These are phyloP conservation scores for Camellia japonica DNA, from an alignment of 148 eudicot species.

Conservation along the genomic window DNA sequence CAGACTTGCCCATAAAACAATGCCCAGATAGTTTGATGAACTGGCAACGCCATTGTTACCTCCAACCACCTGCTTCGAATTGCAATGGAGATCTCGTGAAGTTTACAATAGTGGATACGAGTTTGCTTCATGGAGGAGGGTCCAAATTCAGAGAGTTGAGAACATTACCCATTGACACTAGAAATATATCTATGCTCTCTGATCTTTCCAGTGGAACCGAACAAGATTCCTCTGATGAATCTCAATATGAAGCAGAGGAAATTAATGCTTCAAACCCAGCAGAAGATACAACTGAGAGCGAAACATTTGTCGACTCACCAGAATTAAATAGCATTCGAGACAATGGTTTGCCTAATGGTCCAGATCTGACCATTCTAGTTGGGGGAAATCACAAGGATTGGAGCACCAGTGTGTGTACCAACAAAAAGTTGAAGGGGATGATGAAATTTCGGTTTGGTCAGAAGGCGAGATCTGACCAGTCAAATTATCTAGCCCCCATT, in stretches of 20 bases:
- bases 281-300: constrained; percentile 1
- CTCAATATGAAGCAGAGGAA: neutral
- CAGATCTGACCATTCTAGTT: neutral
- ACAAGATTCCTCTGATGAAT: neutral
- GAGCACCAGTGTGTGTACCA: neutral
- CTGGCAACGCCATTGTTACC: constrained; percentile 7
- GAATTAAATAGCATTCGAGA: neutral
- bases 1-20: neutral
- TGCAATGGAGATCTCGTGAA: neutral
- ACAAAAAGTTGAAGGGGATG: neutral
- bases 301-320: neutral
- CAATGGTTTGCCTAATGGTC: constrained; percentile 7
- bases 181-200: neutral
- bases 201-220: constrained; percentile 9
- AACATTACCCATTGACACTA: constrained; percentile 17
- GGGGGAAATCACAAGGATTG: neutral
- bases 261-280: neutral
- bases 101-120: constrained; percentile 35
- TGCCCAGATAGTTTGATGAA: constrained; percentile 3
- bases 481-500: neutral
- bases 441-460: neutral
- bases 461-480: neutral
- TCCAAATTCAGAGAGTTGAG: constrained; percentile 24
- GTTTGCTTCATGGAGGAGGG: constrained; percentile 10
- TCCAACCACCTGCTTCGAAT: constrained; percentile 11